Conservation (phyloP, 2,329 filamentous ascomycete species). For the Phyllosticta capitalensis region DNA sequence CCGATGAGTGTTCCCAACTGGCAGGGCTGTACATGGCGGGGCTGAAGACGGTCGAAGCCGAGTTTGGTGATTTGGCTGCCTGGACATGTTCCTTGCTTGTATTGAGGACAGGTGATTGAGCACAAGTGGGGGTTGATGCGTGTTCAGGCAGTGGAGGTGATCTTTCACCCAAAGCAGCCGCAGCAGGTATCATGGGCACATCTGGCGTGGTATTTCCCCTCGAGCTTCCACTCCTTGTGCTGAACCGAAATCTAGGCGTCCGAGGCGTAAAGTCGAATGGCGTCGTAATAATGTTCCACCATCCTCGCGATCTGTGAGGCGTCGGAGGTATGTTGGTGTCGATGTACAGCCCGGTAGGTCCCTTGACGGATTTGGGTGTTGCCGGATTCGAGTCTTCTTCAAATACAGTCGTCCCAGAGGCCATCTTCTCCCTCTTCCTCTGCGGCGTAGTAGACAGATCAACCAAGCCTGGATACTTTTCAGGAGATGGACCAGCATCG, state of each 20-base stretch:
- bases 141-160: not conserved
- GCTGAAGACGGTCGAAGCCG: constrained; percentile 7
- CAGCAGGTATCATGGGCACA: constrained; percentile 23
- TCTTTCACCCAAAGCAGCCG: not conserved
- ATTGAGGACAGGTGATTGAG: not conserved
- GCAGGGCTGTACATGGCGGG: constrained; percentile 2
- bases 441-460: not conserved
- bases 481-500: not conserved
- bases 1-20: constrained; percentile 1
- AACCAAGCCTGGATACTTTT: not conserved
- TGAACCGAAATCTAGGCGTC: constrained; percentile 26
- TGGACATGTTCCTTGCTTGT: not conserved
- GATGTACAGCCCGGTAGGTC: constrained; percentile 23
- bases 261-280: constrained; percentile 45
- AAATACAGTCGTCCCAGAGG: constrained; percentile 57
- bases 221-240: constrained; percentile 16
- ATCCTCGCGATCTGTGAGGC: constrained; percentile 53
- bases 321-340: constrained; percentile 37
- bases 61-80: not conserved
- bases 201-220: constrained; percentile 20
- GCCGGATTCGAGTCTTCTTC: constrained; percentile 52
- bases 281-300: constrained; percentile 70
- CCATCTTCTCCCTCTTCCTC: constrained; percentile 16
- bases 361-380: constrained; percentile 1
- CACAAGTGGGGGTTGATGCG: not conserved